Base-by-base conservation (phyloP, 768 basidiomycete species). In the Xerocomus spinulosus region DNA sequence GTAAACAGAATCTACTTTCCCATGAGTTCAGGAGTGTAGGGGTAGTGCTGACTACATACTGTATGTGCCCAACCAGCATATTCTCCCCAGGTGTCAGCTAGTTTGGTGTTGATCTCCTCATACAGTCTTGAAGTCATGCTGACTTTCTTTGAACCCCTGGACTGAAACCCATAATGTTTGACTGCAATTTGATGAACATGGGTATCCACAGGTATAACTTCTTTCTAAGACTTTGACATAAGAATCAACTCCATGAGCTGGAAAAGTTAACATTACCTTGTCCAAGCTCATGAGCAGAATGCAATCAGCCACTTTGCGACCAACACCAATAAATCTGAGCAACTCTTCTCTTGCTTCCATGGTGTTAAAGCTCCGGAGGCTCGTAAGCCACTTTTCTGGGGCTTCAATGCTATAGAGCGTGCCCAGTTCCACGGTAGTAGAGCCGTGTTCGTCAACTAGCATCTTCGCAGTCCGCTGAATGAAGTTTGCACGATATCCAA, bases 251-350 rank as follows among this genome's bases (percentile, higher is more conserved):
- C n/a, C n/a, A 6, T 21, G 23, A n/a, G 18, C 32, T 9, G 51
- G 54, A 30, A n/a, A 51, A 36, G 25, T n/a, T 4, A 45, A 17
- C 61, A 17, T 4, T 54, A 90, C 91, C 77, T 93, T 90, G 69
- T 95, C 87, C 49, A 94, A 63, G 59, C 89, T 90, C 92, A 97
- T 95, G 14, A 97, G 71, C 42, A 96, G 68, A 24, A 96, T 71
- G 59, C 96, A 99, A 61, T 99, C 96, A 3, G 95, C 95, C 0
- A 99, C 96, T 63, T 99, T 99, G 29, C 91, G 77, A 5, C 96
- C 96, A 1, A 99, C 95, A 0, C 96, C 96, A 36, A 87, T 76
- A 47, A 97, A 82, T 59, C 79, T 83, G 29, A 95, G 69, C 20
- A 99, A 73, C 53, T 87, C 83, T 35, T 78, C 74, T 55, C 93